A percentile compares a stretch with the other conserved stretches of the same genome.
phyloP scores from a whole-genome alignment of 768 basidiomycete genomes.

The Amanita muscaria region DNA sequence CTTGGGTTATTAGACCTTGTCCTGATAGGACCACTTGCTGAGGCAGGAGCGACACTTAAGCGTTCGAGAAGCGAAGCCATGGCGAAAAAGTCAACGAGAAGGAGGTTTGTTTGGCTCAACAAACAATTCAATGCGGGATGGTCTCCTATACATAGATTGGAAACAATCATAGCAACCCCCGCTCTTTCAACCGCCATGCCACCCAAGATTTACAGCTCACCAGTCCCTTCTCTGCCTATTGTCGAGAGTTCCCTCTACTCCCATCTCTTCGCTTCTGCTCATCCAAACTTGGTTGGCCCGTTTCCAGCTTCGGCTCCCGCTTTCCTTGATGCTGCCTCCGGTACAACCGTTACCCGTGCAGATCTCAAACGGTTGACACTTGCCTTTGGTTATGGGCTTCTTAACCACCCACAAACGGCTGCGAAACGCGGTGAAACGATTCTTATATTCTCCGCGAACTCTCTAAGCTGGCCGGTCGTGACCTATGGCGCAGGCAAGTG shows the following conservation, averaged over 20 bases:
- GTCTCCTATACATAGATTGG: too few species aligned
- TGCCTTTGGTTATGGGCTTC: conserved; percentile 50
- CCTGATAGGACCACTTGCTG: conserved; percentile 38
- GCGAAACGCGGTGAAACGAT: conserved; percentile 45
- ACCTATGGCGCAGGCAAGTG: conserved; percentile 36
- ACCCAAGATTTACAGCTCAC: conserved; percentile 40
- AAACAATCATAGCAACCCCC: too few species aligned
- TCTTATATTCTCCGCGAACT: conserved; percentile 65
- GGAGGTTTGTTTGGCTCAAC: too few species aligned
- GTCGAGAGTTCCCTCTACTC: conserved; percentile 38
- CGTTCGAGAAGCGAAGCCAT: conserved; percentile 50
- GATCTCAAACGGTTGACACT: conserved; percentile 46
- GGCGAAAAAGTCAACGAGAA: too few species aligned
- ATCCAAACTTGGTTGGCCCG: conserved; percentile 28
- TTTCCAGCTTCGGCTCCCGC: conserved; percentile 39
- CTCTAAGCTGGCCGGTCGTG: conserved; percentile 40
- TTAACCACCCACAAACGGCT: conserved; percentile 26
- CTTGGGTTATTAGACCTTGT: conserved; percentile 26
- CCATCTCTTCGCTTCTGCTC: conserved; percentile 31
- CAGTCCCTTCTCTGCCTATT: conserved; percentile 28
- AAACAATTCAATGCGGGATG: too few species aligned
- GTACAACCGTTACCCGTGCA: conserved; percentile 44
- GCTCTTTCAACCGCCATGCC: conserved; percentile 21
- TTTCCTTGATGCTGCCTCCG: conserved; percentile 59
- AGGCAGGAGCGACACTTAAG: conserved; percentile 35